phyloP scores from a whole-genome alignment of 179 eudicot genomes.

The Gypsophila paniculata region DNA sequence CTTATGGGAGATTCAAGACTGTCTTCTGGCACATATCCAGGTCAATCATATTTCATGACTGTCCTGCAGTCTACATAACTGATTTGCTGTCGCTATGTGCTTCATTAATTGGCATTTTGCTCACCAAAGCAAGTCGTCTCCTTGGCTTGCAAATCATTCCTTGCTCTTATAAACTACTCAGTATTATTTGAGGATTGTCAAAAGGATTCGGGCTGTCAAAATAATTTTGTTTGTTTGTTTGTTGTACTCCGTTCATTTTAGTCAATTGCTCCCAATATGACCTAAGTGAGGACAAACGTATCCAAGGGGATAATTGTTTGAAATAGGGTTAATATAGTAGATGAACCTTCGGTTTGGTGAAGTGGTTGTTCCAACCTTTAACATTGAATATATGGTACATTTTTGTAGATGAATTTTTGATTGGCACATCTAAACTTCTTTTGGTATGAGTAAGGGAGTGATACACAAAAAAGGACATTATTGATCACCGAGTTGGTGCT shows the following conservation, averaged over 20 bases:
- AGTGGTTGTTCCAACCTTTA: background rate
- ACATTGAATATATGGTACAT: background rate
- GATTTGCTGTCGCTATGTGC: slow-evolving; percentile 2
- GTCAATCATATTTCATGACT: slow-evolving; percentile 59
- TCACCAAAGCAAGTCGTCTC: background rate
- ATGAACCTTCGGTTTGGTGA: background rate
- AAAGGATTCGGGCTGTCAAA: background rate
- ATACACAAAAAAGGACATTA: too few relatives aligned
- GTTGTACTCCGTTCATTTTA: background rate
- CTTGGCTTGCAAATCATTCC: slow-evolving; percentile 16
- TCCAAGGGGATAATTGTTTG: too few relatives aligned
- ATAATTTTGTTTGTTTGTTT: background rate
- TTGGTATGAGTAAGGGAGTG: too few relatives aligned
- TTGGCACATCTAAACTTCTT: too few relatives aligned
- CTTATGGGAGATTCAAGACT: slow-evolving; percentile 25
- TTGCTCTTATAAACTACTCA: background rate
- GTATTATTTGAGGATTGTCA: slow-evolving; percentile 1
- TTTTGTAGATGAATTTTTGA: background rate
- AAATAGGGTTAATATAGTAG: too few relatives aligned
- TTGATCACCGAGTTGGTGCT: too few relatives aligned
- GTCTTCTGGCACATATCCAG: slow-evolving; percentile 67
- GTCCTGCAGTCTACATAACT: slow-evolving; percentile 50
- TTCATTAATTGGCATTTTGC: background rate
- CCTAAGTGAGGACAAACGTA: too few relatives aligned
- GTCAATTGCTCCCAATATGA: background rate